Evolutionary conservation across 2,329 filamentous ascomycete species (phyloP).

Genomic region (Alternaria solani): DNA sequence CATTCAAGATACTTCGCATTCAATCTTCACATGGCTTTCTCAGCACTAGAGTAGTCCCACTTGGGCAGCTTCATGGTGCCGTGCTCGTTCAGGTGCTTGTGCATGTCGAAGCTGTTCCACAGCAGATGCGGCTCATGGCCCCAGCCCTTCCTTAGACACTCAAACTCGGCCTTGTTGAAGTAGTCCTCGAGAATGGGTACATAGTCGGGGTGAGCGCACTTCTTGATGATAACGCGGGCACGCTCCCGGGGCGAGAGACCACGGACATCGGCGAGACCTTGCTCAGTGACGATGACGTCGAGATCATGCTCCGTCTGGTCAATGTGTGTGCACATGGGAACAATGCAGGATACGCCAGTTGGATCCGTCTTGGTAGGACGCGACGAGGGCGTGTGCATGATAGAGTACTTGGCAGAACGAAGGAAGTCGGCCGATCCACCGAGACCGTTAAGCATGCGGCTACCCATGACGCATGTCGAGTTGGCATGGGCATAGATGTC

Average conservation of each 20-base stretch:
- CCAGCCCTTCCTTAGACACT: slow-evolving; percentile 86
- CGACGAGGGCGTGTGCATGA: slow-evolving; percentile 90
- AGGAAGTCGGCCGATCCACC: slow-evolving; percentile 85
- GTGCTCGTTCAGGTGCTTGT: slow-evolving; percentile 80
- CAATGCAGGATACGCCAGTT: slow-evolving; percentile 82
- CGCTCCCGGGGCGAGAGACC: slow-evolving; percentile 81
- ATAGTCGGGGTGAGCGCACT: slow-evolving; percentile 87
- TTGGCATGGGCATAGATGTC: slow-evolving; percentile 96
- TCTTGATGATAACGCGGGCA: slow-evolving; percentile 83
- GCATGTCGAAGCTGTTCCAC: slow-evolving; percentile 89
- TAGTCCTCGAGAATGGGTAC: slow-evolving; percentile 82
- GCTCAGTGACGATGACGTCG: slow-evolving; percentile 82
- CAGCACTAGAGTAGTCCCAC: slow-evolving; percentile 58
- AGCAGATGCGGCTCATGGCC: slow-evolving; percentile 89
- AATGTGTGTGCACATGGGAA: slow-evolving; percentile 92
- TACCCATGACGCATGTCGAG: slow-evolving; percentile 87
- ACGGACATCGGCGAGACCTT: slow-evolving; percentile 84
- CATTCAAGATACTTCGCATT: neutral
- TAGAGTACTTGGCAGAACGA: slow-evolving; percentile 79
- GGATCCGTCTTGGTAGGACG: slow-evolving; percentile 84
- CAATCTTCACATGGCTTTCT: slow-evolving; percentile 11
- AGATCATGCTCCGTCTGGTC: slow-evolving; percentile 94
- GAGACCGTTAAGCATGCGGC: slow-evolving; percentile 85
- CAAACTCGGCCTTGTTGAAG: slow-evolving; percentile 84
- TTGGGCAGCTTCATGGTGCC: slow-evolving; percentile 86